These are phyloP conservation scores for Podila clonocystis DNA, from an alignment of 192 early-diverging fungal species.

Conservation along the genomic window DNA sequence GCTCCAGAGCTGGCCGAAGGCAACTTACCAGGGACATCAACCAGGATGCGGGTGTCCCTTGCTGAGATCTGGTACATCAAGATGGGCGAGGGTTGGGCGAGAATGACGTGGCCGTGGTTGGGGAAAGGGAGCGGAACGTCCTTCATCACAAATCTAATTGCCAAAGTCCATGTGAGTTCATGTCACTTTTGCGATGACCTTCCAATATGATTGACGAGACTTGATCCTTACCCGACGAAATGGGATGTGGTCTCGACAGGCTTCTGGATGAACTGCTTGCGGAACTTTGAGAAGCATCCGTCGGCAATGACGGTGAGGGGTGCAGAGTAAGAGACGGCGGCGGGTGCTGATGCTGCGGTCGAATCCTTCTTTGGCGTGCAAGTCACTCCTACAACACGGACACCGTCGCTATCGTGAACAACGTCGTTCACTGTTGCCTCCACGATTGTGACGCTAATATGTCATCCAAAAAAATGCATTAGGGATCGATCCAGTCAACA, in stretches of 20 bases:
- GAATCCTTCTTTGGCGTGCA: conserved; percentile 54
- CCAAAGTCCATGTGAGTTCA: no score
- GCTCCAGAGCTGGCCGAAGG: conserved; percentile 72
- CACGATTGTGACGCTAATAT: conserved; percentile 72
- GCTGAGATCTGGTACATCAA: conserved; percentile 80
- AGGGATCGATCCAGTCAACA: no score
- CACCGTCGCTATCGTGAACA: conserved; percentile 58
- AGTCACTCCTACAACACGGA: conserved; percentile 65
- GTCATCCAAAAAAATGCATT: no score
- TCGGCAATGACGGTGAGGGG: conserved; percentile 90
- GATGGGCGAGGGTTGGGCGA: conserved; percentile 84
- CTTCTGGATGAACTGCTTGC: conserved; percentile 73
- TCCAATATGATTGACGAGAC: not conserved
- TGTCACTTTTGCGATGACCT: no score
- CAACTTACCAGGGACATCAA: conserved; percentile 89
- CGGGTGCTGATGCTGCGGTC: conserved; percentile 1
- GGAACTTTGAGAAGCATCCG: conserved; percentile 95
- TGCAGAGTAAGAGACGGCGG: conserved; percentile 59
- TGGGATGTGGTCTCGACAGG: conserved; percentile 66
- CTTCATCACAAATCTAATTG: conserved; percentile 67
- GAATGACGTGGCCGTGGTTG: conserved; percentile 89
- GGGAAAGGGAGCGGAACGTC: conserved; percentile 77
- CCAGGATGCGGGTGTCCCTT: conserved; percentile 83
- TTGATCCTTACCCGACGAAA: conserved; percentile 73
- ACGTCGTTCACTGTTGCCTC: conserved; percentile 83